Evolutionary conservation across 352 stramenopile species (phyloP).

Genomic region (Blastocystis sp.): DNA sequence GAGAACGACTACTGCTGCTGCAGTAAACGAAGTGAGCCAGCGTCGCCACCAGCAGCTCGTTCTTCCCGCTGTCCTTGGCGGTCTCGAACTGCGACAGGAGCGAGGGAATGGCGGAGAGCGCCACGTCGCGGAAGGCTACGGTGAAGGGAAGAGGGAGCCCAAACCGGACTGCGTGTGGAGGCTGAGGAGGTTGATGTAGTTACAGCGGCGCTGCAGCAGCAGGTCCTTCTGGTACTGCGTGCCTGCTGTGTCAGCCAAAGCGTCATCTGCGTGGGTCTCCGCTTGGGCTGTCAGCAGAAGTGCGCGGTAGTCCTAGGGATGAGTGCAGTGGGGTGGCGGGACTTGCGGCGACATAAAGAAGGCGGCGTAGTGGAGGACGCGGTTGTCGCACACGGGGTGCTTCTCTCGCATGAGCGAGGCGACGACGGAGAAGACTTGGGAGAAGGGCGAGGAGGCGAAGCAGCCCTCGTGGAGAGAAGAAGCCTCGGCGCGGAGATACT

Average conservation of each 20-base stretch:
- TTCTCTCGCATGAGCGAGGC: background rate
- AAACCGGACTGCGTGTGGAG: background rate
- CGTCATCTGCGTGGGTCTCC: background rate
- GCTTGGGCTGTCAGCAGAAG: constrained; percentile 19
- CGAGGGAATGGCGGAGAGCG: constrained; percentile 35
- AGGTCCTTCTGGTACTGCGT: background rate
- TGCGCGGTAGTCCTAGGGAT: constrained; percentile 13
- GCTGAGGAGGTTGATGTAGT: constrained; percentile 57
- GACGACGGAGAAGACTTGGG: constrained; percentile 7
- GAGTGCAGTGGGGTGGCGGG: background rate
- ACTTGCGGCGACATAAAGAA: constrained; percentile 15
- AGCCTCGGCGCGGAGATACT: background rate
- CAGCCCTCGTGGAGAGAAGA: constrained; percentile 12
- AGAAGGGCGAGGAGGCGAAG: constrained; percentile 12
- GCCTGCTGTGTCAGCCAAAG: too few species aligned
- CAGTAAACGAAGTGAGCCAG: constrained; percentile 41
- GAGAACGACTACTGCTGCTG: background rate
- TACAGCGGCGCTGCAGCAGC: constrained; percentile 2
- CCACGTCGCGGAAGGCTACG: constrained; percentile 32
- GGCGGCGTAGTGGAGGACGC: constrained; percentile 16
- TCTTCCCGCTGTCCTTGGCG: background rate
- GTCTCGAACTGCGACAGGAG: constrained; percentile 39
- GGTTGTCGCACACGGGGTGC: background rate
- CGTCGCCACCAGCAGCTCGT: constrained; percentile 7
- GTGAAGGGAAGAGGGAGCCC: background rate